Evolutionary conservation across 306 rosid genomes (phyloP).

Genomic region (Cucurbita maxima): DNA sequence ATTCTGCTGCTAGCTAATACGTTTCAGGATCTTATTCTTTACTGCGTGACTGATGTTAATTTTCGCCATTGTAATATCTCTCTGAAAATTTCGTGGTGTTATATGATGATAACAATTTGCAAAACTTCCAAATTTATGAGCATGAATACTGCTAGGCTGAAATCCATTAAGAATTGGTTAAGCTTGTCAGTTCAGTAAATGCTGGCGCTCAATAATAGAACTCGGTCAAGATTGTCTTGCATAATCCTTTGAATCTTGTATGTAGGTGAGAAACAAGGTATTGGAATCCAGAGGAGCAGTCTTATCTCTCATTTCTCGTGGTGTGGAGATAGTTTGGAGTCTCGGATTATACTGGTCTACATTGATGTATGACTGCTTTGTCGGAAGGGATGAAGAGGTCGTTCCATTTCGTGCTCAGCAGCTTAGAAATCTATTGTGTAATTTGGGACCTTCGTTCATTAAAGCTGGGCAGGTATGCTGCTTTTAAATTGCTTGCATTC

Average conservation of each 20-base stretch:
- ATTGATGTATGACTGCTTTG: conserved; percentile 63
- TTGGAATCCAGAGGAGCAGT: conserved; percentile 78
- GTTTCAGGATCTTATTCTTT: not conserved
- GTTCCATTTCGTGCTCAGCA: conserved; percentile 95
- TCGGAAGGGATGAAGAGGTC: conserved; percentile 98
- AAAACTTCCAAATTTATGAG: too few species aligned
- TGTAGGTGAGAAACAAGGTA: conserved; percentile 72
- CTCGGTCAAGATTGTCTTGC: not conserved
- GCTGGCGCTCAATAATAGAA: not conserved
- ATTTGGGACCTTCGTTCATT: conserved; percentile 88
- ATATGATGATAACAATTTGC: not conserved
- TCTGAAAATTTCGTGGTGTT: not conserved
- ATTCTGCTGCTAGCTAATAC: not conserved
- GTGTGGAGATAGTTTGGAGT: conserved; percentile 87
- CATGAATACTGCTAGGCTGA: not conserved
- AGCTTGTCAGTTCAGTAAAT: not conserved
- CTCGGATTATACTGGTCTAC: conserved; percentile 86
- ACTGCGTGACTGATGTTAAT: not conserved
- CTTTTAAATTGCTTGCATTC: not conserved
- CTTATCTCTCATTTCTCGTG: conserved; percentile 58
- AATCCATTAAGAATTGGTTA: not conserved
- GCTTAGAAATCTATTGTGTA: conserved; percentile 87
- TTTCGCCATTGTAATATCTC: not conserved
- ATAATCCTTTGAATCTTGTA: not conserved
- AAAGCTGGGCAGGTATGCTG: conserved; percentile 89